A percentile compares a stretch with the other conserved stretches of the same genome.
Evolutionary conservation across 2,329 filamentous ascomycete genomes (phyloP).

Genomic region (Massarina eburnea): DNA sequence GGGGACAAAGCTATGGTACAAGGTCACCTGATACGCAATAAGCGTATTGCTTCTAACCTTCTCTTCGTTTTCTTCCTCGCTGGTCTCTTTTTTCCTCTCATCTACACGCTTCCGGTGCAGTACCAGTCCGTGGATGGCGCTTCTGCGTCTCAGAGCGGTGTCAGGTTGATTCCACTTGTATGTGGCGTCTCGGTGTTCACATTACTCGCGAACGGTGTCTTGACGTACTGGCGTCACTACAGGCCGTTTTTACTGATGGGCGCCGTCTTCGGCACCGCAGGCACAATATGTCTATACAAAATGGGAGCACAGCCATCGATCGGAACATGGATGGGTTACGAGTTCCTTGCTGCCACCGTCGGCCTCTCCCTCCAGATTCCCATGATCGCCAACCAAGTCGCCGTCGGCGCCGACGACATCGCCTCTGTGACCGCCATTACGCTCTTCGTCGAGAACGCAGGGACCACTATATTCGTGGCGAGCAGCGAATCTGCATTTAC

Average conservation of each 20-base stretch:
- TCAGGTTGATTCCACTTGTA: constrained; percentile 31
- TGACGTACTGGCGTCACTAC: constrained; percentile 43
- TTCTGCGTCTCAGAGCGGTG: constrained; percentile 27
- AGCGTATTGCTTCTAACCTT: constrained; percentile 16
- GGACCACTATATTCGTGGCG: constrained; percentile 47
- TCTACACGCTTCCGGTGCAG: constrained; percentile 32
- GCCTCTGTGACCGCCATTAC: constrained; percentile 44
- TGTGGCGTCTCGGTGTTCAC: constrained; percentile 30
- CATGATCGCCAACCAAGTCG: constrained; percentile 45
- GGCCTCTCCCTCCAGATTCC: constrained; percentile 47
- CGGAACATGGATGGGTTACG: constrained; percentile 52
- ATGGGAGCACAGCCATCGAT: constrained; percentile 41
- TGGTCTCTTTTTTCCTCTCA: constrained; percentile 30
- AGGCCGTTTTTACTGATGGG: constrained; percentile 45
- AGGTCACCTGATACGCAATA: constrained; percentile 22
- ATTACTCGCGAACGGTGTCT: constrained; percentile 24
- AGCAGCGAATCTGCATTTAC: constrained; percentile 48
- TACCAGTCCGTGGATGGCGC: constrained; percentile 30
- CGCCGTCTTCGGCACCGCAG: constrained; percentile 22
- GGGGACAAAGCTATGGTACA: constrained; percentile 31
- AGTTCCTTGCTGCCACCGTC: constrained; percentile 48
- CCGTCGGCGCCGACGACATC: constrained; percentile 41
- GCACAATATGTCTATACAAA: constrained; percentile 32
- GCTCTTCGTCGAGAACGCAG: constrained; percentile 48
- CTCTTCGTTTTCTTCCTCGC: constrained; percentile 27